phyloP scores from a whole-genome alignment of 176 grass and related monocot species.

The Cenchrus purpureus region DNA sequence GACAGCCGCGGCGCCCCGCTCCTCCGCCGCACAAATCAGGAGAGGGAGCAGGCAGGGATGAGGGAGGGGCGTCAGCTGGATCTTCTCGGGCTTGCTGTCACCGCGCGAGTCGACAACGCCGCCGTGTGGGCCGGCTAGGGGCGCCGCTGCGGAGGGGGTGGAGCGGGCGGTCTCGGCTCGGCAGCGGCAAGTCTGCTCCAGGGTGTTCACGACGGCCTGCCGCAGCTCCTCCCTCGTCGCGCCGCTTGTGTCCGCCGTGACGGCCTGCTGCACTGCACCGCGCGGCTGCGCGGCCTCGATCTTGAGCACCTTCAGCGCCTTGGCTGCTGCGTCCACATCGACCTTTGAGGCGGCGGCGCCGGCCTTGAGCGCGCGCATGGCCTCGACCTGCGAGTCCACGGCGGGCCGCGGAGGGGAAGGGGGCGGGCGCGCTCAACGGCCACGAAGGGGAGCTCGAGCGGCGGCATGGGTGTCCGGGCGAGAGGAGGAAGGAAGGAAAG shows the following conservation, averaged over 20 bases:
- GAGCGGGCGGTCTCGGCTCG: no score
- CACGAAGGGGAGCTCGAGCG: slow-evolving; percentile 19
- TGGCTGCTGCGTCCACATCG: slow-evolving; percentile 56
- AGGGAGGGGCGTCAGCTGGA: no score
- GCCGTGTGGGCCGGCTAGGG: no score
- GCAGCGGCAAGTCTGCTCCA: slow-evolving; percentile 42
- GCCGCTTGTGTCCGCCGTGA: slow-evolving; percentile 35
- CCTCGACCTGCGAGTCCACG: slow-evolving; percentile 60
- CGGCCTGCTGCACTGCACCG: slow-evolving; percentile 49
- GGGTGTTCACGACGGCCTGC: slow-evolving; percentile 81
- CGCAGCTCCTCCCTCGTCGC: slow-evolving; percentile 59
- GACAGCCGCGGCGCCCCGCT: no score
- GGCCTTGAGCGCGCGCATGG: slow-evolving; percentile 60
- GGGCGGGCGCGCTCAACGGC: slow-evolving; percentile 40
- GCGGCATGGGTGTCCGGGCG: background rate
- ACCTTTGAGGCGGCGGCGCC: slow-evolving; percentile 26
- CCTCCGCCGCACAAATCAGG: no score
- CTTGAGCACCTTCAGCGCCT: slow-evolving; percentile 70
- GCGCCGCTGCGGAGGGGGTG: no score
- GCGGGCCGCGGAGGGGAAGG: slow-evolving; percentile 28
- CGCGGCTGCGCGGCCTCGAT: slow-evolving; percentile 54
- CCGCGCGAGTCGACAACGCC: no score
- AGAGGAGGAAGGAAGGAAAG: no score
- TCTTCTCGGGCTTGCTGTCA: no score
- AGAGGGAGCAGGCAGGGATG: no score